These are phyloP conservation scores for Voacanga thouarsii DNA, from an alignment of 257 asterid genomes.

Conservation along the genomic window DNA sequence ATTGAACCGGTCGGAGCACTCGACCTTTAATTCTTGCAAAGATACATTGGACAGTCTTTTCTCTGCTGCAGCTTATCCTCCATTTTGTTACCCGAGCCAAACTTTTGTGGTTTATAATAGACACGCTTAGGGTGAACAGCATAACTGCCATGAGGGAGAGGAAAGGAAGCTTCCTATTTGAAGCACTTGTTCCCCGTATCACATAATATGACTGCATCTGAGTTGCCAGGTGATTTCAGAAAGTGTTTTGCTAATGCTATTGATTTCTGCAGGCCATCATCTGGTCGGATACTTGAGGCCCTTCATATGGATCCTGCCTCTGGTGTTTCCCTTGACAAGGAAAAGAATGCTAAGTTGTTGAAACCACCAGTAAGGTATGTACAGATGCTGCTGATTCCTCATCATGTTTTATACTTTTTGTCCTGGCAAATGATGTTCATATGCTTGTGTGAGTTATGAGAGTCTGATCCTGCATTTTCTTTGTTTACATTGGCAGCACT, in stretches of 20 bases:
- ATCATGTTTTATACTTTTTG: slow-evolving; percentile 7
- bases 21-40: slow-evolving; percentile 88
- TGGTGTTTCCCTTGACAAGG: slow-evolving; percentile 82
- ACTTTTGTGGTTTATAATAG: slow-evolving; percentile 49
- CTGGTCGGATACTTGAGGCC: slow-evolving; percentile 97
- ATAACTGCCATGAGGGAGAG: slow-evolving; percentile 41
- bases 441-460: background rate
- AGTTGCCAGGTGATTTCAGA: slow-evolving; percentile 25
- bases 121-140: slow-evolving; percentile 48
- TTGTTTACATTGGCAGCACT: slow-evolving; percentile 55
- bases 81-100: slow-evolving; percentile 60
- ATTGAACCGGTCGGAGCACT: slow-evolving; percentile 99
- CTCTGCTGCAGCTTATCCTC: slow-evolving; percentile 86
- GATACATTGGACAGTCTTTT: slow-evolving; percentile 81
- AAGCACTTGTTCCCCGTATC: slow-evolving; percentile 46
- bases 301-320: slow-evolving; percentile 98
- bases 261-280: slow-evolving; percentile 75
- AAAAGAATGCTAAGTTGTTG: slow-evolving; percentile 52
- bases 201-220: slow-evolving; percentile 43
- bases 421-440: background rate
- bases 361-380: slow-evolving; percentile 60
- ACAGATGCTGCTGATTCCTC: background rate
- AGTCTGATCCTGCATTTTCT: slow-evolving; percentile 1
- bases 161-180: slow-evolving; percentile 46
- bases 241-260: slow-evolving; percentile 48